Conservation (phyloP, 495 filamentous ascomycete species). For the Penicillium psychrofluorescens region DNA sequence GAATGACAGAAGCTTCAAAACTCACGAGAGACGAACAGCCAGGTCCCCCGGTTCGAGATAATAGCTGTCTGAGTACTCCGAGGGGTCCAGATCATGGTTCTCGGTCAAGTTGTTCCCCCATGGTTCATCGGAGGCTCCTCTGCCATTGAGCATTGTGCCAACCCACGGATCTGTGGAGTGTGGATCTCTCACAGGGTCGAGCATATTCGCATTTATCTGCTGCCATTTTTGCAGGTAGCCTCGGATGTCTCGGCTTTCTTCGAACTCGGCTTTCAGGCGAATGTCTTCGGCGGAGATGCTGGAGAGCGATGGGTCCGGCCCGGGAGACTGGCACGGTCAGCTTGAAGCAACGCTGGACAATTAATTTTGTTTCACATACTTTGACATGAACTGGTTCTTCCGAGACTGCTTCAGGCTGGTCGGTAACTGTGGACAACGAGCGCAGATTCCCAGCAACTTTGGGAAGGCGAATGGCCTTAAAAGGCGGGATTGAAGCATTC, state of each 20-base stretch:
- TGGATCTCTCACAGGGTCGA: conserved; percentile 30
- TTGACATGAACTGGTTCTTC: neutral
- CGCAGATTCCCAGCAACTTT: conserved; percentile 1
- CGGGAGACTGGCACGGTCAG: neutral
- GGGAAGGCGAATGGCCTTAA: neutral
- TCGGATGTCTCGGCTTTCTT: conserved; percentile 37
- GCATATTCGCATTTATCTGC: conserved; percentile 14
- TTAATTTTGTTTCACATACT: conserved; percentile 2
- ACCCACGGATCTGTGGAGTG: conserved; percentile 7
- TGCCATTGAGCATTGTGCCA: conserved; percentile 37
- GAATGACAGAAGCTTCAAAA: no score
- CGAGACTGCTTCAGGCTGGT: neutral
- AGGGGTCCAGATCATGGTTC: conserved; percentile 23
- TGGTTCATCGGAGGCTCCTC: conserved; percentile 20
- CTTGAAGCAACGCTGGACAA: neutral
- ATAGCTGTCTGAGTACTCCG: conserved; percentile 30
- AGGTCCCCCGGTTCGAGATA: conserved; percentile 65
- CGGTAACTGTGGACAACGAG: conserved; percentile 3
- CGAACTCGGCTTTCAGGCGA: conserved; percentile 26
- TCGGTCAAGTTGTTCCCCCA: conserved; percentile 20
- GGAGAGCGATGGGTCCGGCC: conserved; percentile 6
- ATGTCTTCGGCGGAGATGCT: conserved; percentile 16
- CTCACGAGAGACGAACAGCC: conserved; percentile 45
- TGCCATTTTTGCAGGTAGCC: conserved; percentile 50
- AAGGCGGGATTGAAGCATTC: neutral